These are phyloP conservation scores for Ophiostoma perfectum DNA, from an alignment of 2,329 filamentous ascomycete genomes.

Conservation along the genomic window DNA sequence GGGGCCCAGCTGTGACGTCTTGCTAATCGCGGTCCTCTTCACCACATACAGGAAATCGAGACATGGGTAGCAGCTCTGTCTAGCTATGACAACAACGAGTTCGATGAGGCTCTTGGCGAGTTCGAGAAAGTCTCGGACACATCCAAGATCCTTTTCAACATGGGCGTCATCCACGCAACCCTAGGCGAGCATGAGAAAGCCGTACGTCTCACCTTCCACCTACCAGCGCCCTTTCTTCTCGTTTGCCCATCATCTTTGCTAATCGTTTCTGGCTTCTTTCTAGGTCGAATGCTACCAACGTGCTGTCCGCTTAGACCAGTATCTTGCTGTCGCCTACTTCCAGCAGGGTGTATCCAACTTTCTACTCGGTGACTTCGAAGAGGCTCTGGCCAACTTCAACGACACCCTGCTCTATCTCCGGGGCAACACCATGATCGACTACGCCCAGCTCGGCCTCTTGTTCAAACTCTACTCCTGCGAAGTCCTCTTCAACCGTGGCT, in stretches of 20 bases:
- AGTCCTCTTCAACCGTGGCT: constrained; percentile 90
- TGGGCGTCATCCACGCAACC: constrained; percentile 94
- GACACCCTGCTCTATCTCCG: constrained; percentile 90
- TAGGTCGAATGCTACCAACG: constrained; percentile 94
- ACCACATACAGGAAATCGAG: constrained; percentile 81
- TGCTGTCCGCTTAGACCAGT: constrained; percentile 84
- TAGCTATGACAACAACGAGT: constrained; percentile 96
- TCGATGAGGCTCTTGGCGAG: constrained; percentile 76
- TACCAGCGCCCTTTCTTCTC: background rate
- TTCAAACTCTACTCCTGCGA: constrained; percentile 98
- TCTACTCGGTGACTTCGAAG: constrained; percentile 91
- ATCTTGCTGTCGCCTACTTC: constrained; percentile 95
- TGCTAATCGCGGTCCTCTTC: background rate
- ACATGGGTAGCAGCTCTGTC: constrained; percentile 90
- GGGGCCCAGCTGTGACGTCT: background rate
- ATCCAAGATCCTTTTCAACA: constrained; percentile 97
- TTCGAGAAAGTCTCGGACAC: constrained; percentile 90
- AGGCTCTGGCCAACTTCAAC: constrained; percentile 97
- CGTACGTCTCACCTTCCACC: constrained; percentile 50
- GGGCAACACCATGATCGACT: constrained; percentile 96
- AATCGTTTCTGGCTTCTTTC: constrained; percentile 7
- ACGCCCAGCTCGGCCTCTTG: constrained; percentile 87
- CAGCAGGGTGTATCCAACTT: constrained; percentile 99
- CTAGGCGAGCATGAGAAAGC: constrained; percentile 93
- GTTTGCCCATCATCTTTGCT: background rate